Percentiles rank a stretch among this genome's conserved stretches.
These are phyloP conservation scores for Cephaloascus fragrans DNA, from an alignment of 805 yeast genomes.

Conservation along the genomic window DNA sequence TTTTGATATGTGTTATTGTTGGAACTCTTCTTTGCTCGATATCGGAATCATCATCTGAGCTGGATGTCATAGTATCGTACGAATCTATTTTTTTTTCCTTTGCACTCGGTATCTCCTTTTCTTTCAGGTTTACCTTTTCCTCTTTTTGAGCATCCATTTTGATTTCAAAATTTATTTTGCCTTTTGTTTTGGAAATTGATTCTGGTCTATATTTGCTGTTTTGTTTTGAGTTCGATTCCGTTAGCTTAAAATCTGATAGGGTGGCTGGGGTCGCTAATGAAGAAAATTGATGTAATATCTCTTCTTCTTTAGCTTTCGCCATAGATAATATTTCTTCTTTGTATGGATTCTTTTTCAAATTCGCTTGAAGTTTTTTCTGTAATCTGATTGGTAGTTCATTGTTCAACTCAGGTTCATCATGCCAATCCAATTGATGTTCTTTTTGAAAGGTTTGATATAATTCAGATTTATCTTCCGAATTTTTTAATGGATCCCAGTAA, in stretches of 20 bases:
- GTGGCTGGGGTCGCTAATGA: not conserved
- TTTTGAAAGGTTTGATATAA: slow-evolving; percentile 19
- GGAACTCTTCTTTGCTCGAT: not conserved
- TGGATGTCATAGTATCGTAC: too few relatives aligned
- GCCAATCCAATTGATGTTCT: slow-evolving; percentile 22
- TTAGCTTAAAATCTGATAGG: too few relatives aligned
- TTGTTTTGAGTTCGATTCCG: not conserved
- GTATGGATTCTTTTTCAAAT: slow-evolving; percentile 24
- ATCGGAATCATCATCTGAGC: not conserved
- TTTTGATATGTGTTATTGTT: not conserved
- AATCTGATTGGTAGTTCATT: slow-evolving; percentile 24
- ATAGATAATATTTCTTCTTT: slow-evolving; percentile 16
- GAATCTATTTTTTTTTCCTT: too few relatives aligned
- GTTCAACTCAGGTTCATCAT: slow-evolving; percentile 12
- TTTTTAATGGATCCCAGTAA: slow-evolving; percentile 49
- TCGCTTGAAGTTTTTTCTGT: slow-evolving; percentile 24
- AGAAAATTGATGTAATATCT: slow-evolving; percentile 5
- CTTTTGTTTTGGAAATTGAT: not conserved
- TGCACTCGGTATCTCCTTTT: not conserved
- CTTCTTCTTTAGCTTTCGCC: slow-evolving; percentile 12
- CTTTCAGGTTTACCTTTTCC: not conserved
- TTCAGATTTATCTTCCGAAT: slow-evolving; percentile 20
- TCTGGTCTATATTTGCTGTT: too few relatives aligned
- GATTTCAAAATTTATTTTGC: not conserved
- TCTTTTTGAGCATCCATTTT: not conserved